Evolutionary conservation across 495 filamentous ascomycete genomes (phyloP).

Genomic region (Neurospora sp.): DNA sequence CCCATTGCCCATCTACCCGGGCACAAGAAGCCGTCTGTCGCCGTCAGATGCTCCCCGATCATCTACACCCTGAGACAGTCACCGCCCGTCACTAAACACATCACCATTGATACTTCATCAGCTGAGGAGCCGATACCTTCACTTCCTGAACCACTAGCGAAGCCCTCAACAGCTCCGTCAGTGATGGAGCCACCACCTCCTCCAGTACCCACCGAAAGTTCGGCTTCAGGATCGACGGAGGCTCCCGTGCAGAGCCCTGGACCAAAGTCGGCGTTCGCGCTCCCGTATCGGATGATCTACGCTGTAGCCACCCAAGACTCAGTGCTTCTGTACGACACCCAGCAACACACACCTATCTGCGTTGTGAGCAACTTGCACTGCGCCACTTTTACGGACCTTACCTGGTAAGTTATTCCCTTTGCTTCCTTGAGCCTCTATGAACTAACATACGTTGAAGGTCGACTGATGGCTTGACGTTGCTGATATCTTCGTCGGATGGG

Average conservation of each 20-base stretch:
- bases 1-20: slow-evolving; percentile 96
- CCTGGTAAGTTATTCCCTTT: slow-evolving; percentile 55
- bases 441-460: slow-evolving; percentile 56
- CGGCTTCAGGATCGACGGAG: slow-evolving; percentile 35
- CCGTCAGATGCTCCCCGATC: slow-evolving; percentile 85
- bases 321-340: slow-evolving; percentile 93
- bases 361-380: slow-evolving; percentile 94
- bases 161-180: slow-evolving; percentile 41
- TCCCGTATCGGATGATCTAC: slow-evolving; percentile 92
- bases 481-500: slow-evolving; percentile 95
- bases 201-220: slow-evolving; percentile 35
- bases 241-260: slow-evolving; percentile 39
- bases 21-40: slow-evolving; percentile 97
- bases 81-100: slow-evolving; percentile 64
- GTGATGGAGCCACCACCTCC: slow-evolving; percentile 81
- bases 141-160: slow-evolving; percentile 71
- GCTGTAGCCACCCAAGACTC: slow-evolving; percentile 96
- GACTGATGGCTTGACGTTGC: slow-evolving; percentile 76
- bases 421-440: background rate
- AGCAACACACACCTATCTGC: slow-evolving; percentile 86
- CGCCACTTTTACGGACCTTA: slow-evolving; percentile 92
- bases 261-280: slow-evolving; percentile 61
- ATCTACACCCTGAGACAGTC: slow-evolving; percentile 71
- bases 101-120: slow-evolving; percentile 89
- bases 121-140: slow-evolving; percentile 72